Evolutionary conservation across 1,139 yeast genomes (phyloP).

Genomic region (Candida sp.): DNA sequence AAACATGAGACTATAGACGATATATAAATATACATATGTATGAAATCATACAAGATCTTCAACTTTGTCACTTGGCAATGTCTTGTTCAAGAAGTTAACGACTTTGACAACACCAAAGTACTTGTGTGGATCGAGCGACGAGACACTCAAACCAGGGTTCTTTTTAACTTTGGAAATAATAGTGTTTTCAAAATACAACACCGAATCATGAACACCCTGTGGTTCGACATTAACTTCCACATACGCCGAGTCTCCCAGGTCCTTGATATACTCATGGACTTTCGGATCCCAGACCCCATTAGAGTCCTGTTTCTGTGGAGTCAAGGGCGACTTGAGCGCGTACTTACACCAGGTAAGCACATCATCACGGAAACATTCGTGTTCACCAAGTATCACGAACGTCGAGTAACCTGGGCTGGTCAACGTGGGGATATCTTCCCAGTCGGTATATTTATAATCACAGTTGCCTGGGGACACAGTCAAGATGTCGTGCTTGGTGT

Average conservation of each 20-base stretch:
- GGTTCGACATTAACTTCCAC: conserved; percentile 39
- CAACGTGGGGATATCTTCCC: conserved; percentile 40
- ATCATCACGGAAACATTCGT: conserved; percentile 49
- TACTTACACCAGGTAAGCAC: conserved; percentile 38
- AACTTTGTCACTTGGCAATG: conserved; percentile 10
- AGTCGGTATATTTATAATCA: conserved; percentile 26
- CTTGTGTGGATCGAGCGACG: conserved; percentile 21
- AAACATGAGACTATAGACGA: conserved; percentile 3
- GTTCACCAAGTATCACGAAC: conserved; percentile 44
- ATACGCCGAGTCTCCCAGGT: conserved; percentile 19
- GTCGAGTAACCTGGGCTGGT: conserved; percentile 27
- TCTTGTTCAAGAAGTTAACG: conserved; percentile 30
- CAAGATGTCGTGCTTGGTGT: conserved; percentile 10
- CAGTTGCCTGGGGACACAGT: conserved; percentile 20
- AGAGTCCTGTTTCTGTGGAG: conserved; percentile 29
- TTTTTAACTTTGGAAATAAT: conserved; percentile 15
- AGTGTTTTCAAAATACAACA: conserved; percentile 36
- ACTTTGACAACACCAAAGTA: conserved; percentile 33
- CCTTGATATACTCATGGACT: conserved; percentile 20
- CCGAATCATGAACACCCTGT: conserved; percentile 47
- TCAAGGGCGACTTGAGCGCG: conserved; percentile 33
- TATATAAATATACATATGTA: too few relatives aligned
- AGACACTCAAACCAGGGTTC: conserved; percentile 12
- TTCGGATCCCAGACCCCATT: conserved; percentile 22
- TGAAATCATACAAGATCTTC: too few relatives aligned